A percentile compares a stretch with the other conserved stretches of the same genome.
Conservation (phyloP, 2,329 filamentous ascomycete species). For the Venturiaceae sp. region DNA sequence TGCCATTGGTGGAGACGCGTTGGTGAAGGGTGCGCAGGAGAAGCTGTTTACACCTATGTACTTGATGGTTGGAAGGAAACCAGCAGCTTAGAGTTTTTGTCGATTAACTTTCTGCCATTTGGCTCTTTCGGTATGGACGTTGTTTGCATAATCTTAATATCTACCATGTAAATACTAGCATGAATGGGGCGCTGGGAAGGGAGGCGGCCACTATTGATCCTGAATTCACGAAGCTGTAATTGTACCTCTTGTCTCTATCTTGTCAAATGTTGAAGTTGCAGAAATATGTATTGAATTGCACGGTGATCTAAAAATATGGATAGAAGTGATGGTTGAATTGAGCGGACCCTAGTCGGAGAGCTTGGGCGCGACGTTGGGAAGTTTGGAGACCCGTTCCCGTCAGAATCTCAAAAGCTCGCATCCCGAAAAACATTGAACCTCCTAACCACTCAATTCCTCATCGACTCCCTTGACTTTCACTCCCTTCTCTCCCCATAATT, state of each 20-base stretch:
- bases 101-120: neutral
- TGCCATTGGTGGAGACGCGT: conserved; percentile 68
- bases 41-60: conserved; percentile 84
- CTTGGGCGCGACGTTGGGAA: too few species aligned
- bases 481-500: conserved; percentile 13
- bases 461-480: neutral
- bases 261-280: too few species aligned
- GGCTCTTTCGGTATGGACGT: neutral
- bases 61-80: conserved; percentile 49
- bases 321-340: too few species aligned
- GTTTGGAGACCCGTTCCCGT: too few species aligned
- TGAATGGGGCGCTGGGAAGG: neutral
- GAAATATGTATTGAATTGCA: too few species aligned
- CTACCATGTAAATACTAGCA: neutral
- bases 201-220: neutral
- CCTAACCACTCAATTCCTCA: neutral
- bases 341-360: too few species aligned
- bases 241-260: neutral
- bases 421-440: too few species aligned
- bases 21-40: conserved; percentile 77
- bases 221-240: neutral
- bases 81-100: neutral
- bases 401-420: too few species aligned
- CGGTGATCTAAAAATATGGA: too few species aligned
- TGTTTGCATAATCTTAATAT: conserved; percentile 3